Evolutionary conservation across 2,329 filamentous ascomycete species (phyloP), one percentile per base, ranked within the genome.

Genomic region (Penicillium sp.): DNA sequence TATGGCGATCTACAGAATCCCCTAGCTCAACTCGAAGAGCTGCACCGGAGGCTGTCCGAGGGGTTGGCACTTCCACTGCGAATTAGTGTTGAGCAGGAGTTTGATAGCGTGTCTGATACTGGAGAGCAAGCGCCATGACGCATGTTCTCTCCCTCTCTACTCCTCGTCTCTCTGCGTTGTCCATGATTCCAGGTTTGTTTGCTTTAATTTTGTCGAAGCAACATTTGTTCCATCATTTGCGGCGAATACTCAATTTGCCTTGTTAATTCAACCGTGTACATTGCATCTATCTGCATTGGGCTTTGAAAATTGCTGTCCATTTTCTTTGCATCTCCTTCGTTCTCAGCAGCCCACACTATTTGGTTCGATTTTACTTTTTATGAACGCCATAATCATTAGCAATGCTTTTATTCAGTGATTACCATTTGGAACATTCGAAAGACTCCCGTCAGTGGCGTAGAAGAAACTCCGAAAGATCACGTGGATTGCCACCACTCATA

Each of bases 11-110:
- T 65, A 79, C 72, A 91, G 88, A 87, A 92, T 75, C 89, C 89
- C 56, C 75, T 81, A 65, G 82, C 77, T 58, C 86, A 87, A 74
- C 83, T 92, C 65, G 85, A 89, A 71, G 86, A 88, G 73, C 80
- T 92, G 60, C 86, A 84, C 55, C 79, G 81, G 68, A 81, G 85
- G 66, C 87, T 91, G 74, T 85, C 83, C 51, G 83, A 87, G 63
- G 78, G 83, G 51, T 74, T 90, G 63, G 75, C 84, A 52, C 75
- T 79, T 58, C 39, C 23, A 26, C 19, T 18, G 4, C 21, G 2
- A 3, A n/a, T 40, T 24, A 23, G 11, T 40, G 8, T 5, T 43
- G 39, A 3, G n/a, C 39, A 10, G 16, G 5, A n/a, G 18, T 39
- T 18, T 39, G 9, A 23, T 13, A 5, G 6, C 11, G 19, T 10